These are phyloP conservation scores for Epichloe festucae DNA, from an alignment of 2,329 filamentous ascomycete genomes.

Conservation along the genomic window DNA sequence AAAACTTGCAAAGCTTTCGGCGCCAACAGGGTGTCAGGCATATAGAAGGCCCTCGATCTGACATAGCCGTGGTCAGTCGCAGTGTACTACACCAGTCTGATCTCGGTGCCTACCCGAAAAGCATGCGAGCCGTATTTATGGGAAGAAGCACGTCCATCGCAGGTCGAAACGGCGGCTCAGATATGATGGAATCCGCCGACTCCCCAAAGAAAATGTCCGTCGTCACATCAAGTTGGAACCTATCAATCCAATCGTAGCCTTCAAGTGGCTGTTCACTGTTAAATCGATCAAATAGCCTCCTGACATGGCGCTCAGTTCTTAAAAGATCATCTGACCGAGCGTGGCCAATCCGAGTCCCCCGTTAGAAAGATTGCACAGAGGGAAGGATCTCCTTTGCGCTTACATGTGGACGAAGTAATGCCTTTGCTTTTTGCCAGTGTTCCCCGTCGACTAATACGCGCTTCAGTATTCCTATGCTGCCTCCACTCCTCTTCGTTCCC, in stretches of 20 bases:
- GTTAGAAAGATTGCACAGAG: no score
- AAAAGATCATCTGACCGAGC: background rate
- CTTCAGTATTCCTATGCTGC: no score
- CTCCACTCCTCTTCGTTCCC: no score
- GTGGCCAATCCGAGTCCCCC: background rate
- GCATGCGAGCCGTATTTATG: background rate
- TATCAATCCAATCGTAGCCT: background rate
- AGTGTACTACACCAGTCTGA: no score
- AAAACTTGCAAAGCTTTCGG: background rate
- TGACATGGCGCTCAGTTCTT: background rate
- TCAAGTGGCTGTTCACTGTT: background rate
- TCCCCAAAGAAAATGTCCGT: background rate
- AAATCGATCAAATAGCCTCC: background rate
- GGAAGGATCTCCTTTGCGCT: background rate
- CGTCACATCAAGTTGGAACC: background rate
- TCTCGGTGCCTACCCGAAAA: background rate
- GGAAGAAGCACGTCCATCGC: background rate
- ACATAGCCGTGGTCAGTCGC: background rate
- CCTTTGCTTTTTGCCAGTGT: background rate
- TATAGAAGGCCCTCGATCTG: background rate
- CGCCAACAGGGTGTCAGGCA: background rate
- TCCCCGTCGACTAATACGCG: background rate
- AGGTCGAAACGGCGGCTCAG: background rate
- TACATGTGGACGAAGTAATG: background rate
- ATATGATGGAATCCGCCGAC: background rate